Conservation (phyloP, 1,284 basidiomycete species). For the Porodaedalea pini region DNA sequence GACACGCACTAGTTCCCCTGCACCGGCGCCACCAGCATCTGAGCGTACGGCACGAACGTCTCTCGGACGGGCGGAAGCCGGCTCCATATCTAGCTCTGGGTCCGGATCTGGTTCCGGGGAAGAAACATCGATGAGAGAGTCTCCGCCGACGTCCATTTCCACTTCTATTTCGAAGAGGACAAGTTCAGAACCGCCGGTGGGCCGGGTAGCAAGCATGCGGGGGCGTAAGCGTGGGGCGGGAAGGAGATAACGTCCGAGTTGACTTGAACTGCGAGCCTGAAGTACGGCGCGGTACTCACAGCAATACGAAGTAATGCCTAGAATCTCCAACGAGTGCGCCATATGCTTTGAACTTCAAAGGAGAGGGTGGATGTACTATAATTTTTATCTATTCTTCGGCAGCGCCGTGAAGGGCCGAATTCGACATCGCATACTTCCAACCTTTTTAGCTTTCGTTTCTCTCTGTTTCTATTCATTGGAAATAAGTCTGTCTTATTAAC, state of each 20-base stretch:
- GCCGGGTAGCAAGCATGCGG: not conserved
- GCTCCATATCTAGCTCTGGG: not conserved
- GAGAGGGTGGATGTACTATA: no score
- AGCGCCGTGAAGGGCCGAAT: no score
- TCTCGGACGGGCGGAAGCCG: not conserved
- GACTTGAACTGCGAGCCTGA: no score
- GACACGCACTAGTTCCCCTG: constrained; percentile 1
- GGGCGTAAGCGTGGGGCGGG: not conserved
- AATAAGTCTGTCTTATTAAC: no score
- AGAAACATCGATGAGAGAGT: not conserved
- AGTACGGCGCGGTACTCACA: no score
- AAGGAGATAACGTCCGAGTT: not conserved
- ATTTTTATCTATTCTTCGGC: no score
- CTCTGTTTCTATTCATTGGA: no score
- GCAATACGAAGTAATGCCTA: no score
- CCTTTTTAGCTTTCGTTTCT: no score
- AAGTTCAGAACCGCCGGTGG: not conserved
- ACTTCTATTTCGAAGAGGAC: not conserved
- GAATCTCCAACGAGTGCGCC: no score
- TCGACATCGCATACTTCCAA: no score
- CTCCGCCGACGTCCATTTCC: not conserved
- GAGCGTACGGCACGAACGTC: not conserved
- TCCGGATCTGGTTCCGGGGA: not conserved
- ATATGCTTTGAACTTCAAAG: no score
- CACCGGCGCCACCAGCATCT: not conserved